Evolutionary conservation across 1,284 basidiomycete species (phyloP).

Genomic region (Xerocomus amazonicus): DNA sequence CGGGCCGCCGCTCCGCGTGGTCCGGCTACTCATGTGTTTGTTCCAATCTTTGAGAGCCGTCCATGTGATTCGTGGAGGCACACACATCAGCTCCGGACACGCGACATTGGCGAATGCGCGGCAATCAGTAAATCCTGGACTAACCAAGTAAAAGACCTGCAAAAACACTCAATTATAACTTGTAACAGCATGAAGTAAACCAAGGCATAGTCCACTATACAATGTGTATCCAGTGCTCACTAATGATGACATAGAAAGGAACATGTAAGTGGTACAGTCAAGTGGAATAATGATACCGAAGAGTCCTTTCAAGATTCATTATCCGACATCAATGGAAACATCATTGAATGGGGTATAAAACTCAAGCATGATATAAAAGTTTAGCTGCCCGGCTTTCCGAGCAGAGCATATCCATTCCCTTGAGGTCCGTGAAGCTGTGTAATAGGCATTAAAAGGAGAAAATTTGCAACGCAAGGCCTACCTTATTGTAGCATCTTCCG

Average conservation of each 20-base stretch:
- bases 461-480: conserved; percentile 29
- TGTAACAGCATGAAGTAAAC: not conserved
- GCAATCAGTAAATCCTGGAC: too few species aligned
- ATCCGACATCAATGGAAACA: conserved; percentile 4
- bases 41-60: too few species aligned
- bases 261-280: conserved; percentile 24
- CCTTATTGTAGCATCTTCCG: conserved; percentile 69
- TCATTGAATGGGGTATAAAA: not conserved
- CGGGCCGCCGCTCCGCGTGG: too few species aligned
- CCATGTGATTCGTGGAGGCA: too few species aligned
- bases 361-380: not conserved
- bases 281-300: conserved; percentile 25
- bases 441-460: conserved; percentile 4
- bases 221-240: conserved; percentile 9
- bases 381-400: conserved; percentile 56
- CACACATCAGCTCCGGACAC: too few species aligned
- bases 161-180: too few species aligned
- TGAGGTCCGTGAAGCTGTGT: conserved; percentile 65
- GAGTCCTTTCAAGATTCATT: conserved; percentile 11
- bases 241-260: conserved; percentile 11
- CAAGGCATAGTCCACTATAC: conserved; percentile 11
- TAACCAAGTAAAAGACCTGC: too few species aligned
- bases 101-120: too few species aligned
- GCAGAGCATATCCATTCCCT: conserved; percentile 68
- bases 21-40: too few species aligned